Percentiles rank a stretch among this genome's conserved stretches.
These are phyloP conservation scores for Pythium chondricola DNA, from an alignment of 352 stramenopile species.

Conservation along the genomic window DNA sequence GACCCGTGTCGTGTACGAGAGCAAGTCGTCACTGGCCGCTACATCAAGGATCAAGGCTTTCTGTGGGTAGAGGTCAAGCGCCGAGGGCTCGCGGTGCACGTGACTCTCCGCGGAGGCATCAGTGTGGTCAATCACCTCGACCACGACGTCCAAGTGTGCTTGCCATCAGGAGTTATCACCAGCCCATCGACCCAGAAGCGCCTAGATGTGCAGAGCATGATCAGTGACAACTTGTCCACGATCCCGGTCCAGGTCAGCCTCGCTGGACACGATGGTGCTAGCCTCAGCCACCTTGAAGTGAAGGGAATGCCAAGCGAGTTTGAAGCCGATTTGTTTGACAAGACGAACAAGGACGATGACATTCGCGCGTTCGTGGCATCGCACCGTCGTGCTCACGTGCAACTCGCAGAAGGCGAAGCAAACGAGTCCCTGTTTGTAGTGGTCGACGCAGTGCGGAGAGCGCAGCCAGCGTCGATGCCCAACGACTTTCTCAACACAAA, in stretches of 20 bases:
- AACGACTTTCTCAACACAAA: conserved; percentile 13
- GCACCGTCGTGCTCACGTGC: neutral
- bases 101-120: conserved; percentile 34
- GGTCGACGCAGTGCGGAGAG: conserved; percentile 2
- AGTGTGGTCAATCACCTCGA: conserved; percentile 9
- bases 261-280: too few species aligned
- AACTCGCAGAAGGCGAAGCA: neutral
- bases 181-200: too few species aligned
- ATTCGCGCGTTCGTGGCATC: too few species aligned
- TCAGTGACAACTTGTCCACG: too few species aligned
- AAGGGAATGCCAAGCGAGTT: too few species aligned
- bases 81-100: conserved; percentile 43
- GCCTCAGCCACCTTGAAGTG: too few species aligned
- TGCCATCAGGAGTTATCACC: too few species aligned
- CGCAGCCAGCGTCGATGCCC: conserved; percentile 6
- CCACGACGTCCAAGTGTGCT: too few species aligned
- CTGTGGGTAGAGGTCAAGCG: conserved; percentile 65
- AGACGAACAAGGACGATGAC: too few species aligned
- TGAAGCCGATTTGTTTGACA: too few species aligned
- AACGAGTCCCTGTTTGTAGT: neutral
- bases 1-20: conserved; percentile 64
- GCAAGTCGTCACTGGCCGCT: conserved; percentile 48
- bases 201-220: too few species aligned
- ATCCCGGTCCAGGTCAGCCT: too few species aligned
- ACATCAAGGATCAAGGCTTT: conserved; percentile 43